phyloP scores from a whole-genome alignment of 1,284 basidiomycete species.

The Trichosporon sp. region DNA sequence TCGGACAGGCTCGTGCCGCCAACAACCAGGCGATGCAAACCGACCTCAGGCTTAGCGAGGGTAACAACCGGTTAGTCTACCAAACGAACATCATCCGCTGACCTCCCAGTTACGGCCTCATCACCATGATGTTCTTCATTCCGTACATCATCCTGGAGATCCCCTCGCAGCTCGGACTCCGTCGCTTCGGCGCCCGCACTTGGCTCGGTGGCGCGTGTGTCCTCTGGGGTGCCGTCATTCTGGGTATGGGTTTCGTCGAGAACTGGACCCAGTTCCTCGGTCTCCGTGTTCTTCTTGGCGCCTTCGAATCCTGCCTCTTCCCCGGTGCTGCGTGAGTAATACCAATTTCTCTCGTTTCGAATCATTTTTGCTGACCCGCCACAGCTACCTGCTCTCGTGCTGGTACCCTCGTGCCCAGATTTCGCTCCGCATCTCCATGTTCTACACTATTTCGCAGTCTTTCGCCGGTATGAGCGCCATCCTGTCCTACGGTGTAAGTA shows the following conservation, averaged over 20 bases:
- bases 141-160: constrained; percentile 55
- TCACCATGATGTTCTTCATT: constrained; percentile 52
- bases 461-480: constrained; percentile 27
- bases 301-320: constrained; percentile 54
- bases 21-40: constrained; percentile 36
- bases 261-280: constrained; percentile 38
- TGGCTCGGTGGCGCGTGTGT: constrained; percentile 31
- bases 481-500: constrained; percentile 31
- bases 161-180: constrained; percentile 34
- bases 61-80: constrained; percentile 53
- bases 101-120: constrained; percentile 50
- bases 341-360: constrained; percentile 52
- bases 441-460: constrained; percentile 22
- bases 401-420: constrained; percentile 20
- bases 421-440: constrained; percentile 24
- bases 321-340: constrained; percentile 47
- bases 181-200: constrained; percentile 31
- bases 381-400: constrained; percentile 51
- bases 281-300: constrained; percentile 52
- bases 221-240: constrained; percentile 50
- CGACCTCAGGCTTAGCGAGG: constrained; percentile 38
- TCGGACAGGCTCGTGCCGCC: constrained; percentile 35
- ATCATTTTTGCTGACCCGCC: constrained; percentile 37
- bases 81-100: constrained; percentile 28
- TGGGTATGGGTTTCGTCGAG: constrained; percentile 46